Conservation (phyloP, 2,329 filamentous ascomycete genomes). For the Talaromyces funiculosus region DNA sequence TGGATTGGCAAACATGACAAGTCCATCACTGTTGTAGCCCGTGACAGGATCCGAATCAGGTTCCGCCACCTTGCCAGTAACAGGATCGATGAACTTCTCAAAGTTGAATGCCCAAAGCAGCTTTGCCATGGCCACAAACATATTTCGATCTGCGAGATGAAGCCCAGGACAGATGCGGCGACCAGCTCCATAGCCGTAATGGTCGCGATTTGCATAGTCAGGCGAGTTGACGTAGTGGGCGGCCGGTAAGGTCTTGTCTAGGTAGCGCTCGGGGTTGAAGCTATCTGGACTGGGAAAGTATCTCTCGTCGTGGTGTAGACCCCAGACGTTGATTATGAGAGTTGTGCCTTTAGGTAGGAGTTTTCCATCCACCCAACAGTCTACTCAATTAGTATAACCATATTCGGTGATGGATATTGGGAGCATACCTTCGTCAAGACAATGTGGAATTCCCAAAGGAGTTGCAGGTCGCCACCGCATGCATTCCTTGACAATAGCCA, state of each 20-base stretch:
- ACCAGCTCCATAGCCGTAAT: constrained; percentile 20
- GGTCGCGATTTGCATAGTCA: constrained; percentile 31
- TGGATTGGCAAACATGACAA: constrained; percentile 28
- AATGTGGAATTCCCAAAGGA: constrained; percentile 50
- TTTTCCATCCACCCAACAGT: constrained; percentile 39
- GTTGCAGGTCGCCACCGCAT: constrained; percentile 53
- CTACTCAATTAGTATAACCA: constrained; percentile 23
- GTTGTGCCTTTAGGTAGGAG: constrained; percentile 44
- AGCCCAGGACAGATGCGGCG: constrained; percentile 30
- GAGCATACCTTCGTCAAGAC: constrained; percentile 23
- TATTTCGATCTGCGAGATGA: constrained; percentile 49
- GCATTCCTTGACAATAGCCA: constrained; percentile 52
- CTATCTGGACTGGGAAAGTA: neutral
- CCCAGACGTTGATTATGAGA: constrained; percentile 41
- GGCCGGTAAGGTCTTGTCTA: constrained; percentile 17
- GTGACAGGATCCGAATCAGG: constrained; percentile 19
- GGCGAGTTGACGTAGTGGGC: constrained; percentile 28
- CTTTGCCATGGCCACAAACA: constrained; percentile 44
- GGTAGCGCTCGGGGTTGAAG: neutral
- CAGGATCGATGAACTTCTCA: constrained; percentile 42
- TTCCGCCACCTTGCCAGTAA: constrained; percentile 39
- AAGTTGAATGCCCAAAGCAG: constrained; percentile 46
- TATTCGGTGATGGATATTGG: neutral
- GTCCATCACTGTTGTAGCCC: constrained; percentile 27
- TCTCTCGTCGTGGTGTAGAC: constrained; percentile 44